A percentile compares a stretch with the other conserved stretches of the same genome.
These are phyloP conservation scores for Trichosporon coremiiforme DNA, from an alignment of 1,284 basidiomycete genomes.

Conservation along the genomic window DNA sequence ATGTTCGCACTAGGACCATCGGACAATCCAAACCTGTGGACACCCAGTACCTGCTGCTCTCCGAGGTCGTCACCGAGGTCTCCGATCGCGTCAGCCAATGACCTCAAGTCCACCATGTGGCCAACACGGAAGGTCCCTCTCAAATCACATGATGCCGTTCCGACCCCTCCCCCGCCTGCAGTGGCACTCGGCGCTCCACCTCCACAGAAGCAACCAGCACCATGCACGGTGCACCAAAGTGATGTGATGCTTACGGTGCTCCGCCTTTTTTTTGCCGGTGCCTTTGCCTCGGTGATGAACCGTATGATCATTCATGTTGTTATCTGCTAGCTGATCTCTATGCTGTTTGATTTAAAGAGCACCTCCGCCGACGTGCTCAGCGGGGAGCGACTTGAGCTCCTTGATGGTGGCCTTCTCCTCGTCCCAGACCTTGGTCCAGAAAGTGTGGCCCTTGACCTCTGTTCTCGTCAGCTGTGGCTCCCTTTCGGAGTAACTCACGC, in stretches of 20 bases:
- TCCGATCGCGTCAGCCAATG: not conserved
- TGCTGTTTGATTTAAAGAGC: not conserved
- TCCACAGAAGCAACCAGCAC: not conserved
- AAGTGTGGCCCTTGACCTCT: constrained; percentile 8
- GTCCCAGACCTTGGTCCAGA: constrained; percentile 18
- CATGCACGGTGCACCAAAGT: not conserved
- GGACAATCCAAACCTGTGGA: not conserved
- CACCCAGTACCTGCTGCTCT: not conserved
- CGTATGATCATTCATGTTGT: not conserved
- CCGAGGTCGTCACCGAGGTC: constrained; percentile 10
- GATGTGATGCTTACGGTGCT: not conserved
- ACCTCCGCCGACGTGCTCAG: not conserved
- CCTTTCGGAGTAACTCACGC: not conserved
- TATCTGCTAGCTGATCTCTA: not conserved
- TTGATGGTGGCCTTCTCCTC: constrained; percentile 17
- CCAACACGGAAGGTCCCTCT: not conserved
- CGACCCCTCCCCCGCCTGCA: not conserved
- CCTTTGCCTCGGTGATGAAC: not conserved
- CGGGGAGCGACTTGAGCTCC: constrained; percentile 16
- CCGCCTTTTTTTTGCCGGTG: not conserved
- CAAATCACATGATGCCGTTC: not conserved
- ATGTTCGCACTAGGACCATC: not conserved
- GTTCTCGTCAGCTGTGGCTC: not conserved
- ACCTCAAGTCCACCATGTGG: not conserved
- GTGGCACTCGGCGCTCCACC: not conserved